Percentiles rank a stretch among this genome's conserved stretches.
Conservation (phyloP, 1,139 yeast species). For the Suhomyces panamericanus region DNA sequence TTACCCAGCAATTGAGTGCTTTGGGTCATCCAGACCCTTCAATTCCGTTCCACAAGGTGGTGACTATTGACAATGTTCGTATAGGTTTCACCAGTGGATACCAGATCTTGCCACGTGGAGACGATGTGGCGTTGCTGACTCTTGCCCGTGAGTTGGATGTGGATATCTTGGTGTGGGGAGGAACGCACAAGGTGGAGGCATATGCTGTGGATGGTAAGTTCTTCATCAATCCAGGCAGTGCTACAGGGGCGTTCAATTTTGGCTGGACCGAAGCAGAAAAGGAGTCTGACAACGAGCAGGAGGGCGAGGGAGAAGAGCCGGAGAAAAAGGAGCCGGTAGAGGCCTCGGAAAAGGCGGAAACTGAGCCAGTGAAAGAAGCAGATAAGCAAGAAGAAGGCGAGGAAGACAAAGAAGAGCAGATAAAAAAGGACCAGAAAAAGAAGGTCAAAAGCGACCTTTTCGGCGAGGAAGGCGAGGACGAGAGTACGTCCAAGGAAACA, state of each 20-base stretch:
- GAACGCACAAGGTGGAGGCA: slow-evolving; percentile 90
- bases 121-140: slow-evolving; percentile 78
- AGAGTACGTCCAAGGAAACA: neutral
- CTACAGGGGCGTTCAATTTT: slow-evolving; percentile 82
- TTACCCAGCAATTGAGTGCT: slow-evolving; percentile 35
- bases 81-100: slow-evolving; percentile 88
- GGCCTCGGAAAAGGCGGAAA: slow-evolving; percentile 9
- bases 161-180: slow-evolving; percentile 94
- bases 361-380: neutral
- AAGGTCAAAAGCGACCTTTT: slow-evolving; percentile 3
- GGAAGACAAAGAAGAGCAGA: neutral
- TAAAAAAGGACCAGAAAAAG: slow-evolving; percentile 3
- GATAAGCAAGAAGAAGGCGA: neutral
- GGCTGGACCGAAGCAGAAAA: slow-evolving; percentile 47
- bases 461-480: slow-evolving; percentile 16
- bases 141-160: slow-evolving; percentile 91
- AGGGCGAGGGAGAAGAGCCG: slow-evolving; percentile 17
- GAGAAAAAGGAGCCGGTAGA: slow-evolving; percentile 21
- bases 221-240: slow-evolving; percentile 93
- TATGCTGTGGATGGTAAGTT: slow-evolving; percentile 90
- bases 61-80: slow-evolving; percentile 67
- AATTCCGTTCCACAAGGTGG: slow-evolving; percentile 65
- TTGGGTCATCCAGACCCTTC: slow-evolving; percentile 38
- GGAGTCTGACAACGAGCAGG: slow-evolving; percentile 28
- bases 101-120: slow-evolving; percentile 80